Percentiles rank a stretch among this genome's conserved stretches.
Evolutionary conservation across 2,329 filamentous ascomycete species (phyloP).

Genomic region (Proliferodiscus dingleyae): DNA sequence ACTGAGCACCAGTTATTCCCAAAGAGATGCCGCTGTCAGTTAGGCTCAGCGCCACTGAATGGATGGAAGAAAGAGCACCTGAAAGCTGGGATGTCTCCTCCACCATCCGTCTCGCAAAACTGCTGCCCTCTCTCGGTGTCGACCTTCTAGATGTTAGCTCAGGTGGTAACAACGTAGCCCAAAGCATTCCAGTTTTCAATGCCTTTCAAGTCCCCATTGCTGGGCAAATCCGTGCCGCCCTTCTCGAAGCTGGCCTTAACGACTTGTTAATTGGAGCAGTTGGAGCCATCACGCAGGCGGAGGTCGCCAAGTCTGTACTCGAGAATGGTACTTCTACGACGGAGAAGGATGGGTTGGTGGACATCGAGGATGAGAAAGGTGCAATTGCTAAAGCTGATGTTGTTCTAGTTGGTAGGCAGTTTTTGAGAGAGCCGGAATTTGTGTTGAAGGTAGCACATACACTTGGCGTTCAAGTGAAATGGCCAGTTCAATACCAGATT

Average conservation of each 20-base stretch:
- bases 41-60: constrained; percentile 55
- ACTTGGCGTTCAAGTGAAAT: constrained; percentile 63
- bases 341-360: background rate
- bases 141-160: constrained; percentile 81
- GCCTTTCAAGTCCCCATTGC: no score
- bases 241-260: no score
- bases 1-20: constrained; percentile 38
- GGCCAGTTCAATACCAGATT: constrained; percentile 45
- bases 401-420: constrained; percentile 65
- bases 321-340: constrained; percentile 31
- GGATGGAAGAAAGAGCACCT: constrained; percentile 36
- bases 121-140: constrained; percentile 67
- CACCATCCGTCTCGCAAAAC: constrained; percentile 57
- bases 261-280: constrained; percentile 6
- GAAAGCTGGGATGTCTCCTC: constrained; percentile 23
- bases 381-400: constrained; percentile 49
- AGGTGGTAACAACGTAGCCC: constrained; percentile 61
- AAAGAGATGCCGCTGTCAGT: constrained; percentile 49
- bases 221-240: no score
- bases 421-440: constrained; percentile 74
- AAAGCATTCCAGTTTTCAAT: constrained; percentile 36
- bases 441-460: constrained; percentile 68
- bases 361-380: background rate
- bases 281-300: constrained; percentile 42
- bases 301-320: no score